Percentiles rank a stretch among this genome's conserved stretches.
These are phyloP conservation scores for Magnolia sinica DNA, from an alignment of 164 flowering plant species.

Conservation along the genomic window DNA sequence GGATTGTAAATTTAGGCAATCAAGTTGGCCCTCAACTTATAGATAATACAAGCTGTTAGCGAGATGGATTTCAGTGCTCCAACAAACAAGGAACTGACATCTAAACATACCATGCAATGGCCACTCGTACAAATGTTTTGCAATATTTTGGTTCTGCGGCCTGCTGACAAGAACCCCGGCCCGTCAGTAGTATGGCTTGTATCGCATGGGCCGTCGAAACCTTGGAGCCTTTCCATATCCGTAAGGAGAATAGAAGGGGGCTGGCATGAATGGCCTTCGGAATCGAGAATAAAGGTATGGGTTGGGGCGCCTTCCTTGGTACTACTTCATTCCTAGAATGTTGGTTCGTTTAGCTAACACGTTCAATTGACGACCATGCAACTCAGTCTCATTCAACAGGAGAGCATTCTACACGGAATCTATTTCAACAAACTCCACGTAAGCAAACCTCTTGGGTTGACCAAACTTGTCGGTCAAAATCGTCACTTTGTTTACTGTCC, in stretches of 20 bases:
- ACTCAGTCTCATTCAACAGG: conserved; percentile 62
- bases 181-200: conserved; percentile 52
- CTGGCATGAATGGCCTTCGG: conserved; percentile 50
- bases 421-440: conserved; percentile 65
- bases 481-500: too few species aligned
- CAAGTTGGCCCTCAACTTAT: too few species aligned
- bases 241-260: conserved; percentile 41
- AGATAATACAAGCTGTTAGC: background rate
- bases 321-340: conserved; percentile 73
- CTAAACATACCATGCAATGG: background rate
- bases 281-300: conserved; percentile 42
- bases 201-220: conserved; percentile 69
- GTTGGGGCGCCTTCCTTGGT: conserved; percentile 49
- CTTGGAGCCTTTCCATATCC: conserved; percentile 67
- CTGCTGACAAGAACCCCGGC: conserved; percentile 2
- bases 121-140: conserved; percentile 4
- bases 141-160: background rate
- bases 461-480: conserved; percentile 67
- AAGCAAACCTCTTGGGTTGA: conserved; percentile 80
- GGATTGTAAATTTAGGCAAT: too few species aligned
- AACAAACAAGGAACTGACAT: background rate
- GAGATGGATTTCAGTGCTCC: background rate
- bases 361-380: conserved; percentile 83
- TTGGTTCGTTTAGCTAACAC: conserved; percentile 77
- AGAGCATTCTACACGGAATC: conserved; percentile 72